These are phyloP conservation scores for Irineochytrium annulatum DNA, from an alignment of 192 early-diverging fungal species.

Conservation along the genomic window DNA sequence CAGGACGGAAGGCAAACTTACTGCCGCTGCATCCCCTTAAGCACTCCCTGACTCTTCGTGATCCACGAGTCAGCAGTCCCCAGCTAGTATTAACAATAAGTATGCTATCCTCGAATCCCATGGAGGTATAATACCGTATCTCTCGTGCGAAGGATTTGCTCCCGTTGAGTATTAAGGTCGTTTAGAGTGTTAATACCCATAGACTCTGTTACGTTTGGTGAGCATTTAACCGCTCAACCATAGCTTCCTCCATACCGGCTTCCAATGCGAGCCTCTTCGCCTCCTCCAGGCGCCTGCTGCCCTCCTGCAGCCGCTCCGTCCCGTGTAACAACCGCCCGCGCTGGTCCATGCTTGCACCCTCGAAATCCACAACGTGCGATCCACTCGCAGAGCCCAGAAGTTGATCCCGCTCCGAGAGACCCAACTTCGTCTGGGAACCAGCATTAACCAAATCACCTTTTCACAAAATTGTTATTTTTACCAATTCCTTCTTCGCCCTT, in stretches of 20 bases:
- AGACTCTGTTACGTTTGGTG: constrained; percentile 43
- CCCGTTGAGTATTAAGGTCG: constrained; percentile 78
- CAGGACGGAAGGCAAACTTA: constrained; percentile 52
- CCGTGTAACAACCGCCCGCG: constrained; percentile 71
- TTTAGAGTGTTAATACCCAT: constrained; percentile 81
- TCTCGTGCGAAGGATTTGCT: constrained; percentile 82
- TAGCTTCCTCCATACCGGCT: constrained; percentile 48
- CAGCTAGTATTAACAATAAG: constrained; percentile 18
- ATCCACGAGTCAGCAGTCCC: constrained; percentile 51
- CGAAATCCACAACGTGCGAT: constrained; percentile 36
- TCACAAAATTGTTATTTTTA: constrained; percentile 27
- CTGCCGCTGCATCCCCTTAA: constrained; percentile 69
- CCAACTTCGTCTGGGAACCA: neutral
- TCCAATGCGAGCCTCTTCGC: constrained; percentile 88
- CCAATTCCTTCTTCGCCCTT: constrained; percentile 71
- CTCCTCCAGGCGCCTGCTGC: constrained; percentile 75
- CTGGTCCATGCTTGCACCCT: constrained; percentile 61
- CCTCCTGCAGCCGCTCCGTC: constrained; percentile 79
- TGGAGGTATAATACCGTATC: constrained; percentile 59
- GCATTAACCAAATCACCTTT: constrained; percentile 1
- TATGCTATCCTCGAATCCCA: neutral
- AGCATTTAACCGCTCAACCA: neutral
- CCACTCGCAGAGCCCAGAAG: constrained; percentile 29
- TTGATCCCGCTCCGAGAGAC: constrained; percentile 43
- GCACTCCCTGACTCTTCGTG: constrained; percentile 47